Percentiles rank a stretch among this genome's conserved stretches.
Conservation (phyloP, 345 rosid species). For the Citrus trifoliata region DNA sequence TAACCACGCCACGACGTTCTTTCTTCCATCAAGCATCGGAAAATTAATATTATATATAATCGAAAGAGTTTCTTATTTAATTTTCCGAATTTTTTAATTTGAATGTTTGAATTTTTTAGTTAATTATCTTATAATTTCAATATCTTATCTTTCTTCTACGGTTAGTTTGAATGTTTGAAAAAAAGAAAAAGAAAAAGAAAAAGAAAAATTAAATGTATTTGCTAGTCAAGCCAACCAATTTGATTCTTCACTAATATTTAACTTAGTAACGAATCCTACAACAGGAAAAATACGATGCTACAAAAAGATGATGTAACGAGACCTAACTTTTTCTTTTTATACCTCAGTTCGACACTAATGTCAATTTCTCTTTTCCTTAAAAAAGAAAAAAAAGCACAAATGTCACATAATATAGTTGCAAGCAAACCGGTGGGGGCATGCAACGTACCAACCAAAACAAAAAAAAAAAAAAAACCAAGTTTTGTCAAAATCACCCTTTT, state of each 20-base stretch:
- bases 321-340: background rate
- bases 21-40: background rate
- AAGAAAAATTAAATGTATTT: background rate
- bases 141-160: no score
- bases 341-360: background rate
- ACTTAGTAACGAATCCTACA: background rate
- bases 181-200: background rate
- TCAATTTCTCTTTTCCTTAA: no score
- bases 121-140: no score
- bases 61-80: background rate
- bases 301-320: background rate
- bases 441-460: no score
- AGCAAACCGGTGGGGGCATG: background rate
- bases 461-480: no score
- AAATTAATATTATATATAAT: no score
- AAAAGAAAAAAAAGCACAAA: no score
- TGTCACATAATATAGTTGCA: background rate
- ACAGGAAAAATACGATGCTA: no score
- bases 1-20: background rate
- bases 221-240: background rate
- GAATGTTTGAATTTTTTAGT: no score
- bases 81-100: no score
- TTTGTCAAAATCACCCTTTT: background rate
- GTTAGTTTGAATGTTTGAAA: background rate
- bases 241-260: background rate